phyloP scores from a whole-genome alignment of 192 early-diverging fungal species.

The Linnemannia zychae region DNA sequence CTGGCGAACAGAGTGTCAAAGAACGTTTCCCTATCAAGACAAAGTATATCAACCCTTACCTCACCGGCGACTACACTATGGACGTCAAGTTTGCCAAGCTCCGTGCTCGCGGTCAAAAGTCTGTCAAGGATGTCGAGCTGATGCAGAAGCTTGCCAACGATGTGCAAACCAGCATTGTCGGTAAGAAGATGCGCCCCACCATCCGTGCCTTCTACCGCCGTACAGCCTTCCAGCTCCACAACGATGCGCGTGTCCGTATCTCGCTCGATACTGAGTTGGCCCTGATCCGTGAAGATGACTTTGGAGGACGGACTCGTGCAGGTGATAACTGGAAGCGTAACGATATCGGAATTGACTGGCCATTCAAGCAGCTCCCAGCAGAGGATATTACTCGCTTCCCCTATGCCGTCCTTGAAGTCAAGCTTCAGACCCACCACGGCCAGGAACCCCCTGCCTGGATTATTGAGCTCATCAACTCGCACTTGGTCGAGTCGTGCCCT shows the following conservation, averaged over 20 bases:
- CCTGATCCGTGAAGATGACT: constrained; percentile 95
- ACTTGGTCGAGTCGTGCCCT: constrained; percentile 84
- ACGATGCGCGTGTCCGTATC: constrained; percentile 93
- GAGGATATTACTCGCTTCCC: constrained; percentile 90
- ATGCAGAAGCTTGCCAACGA: constrained; percentile 82
- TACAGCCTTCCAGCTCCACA: constrained; percentile 97
- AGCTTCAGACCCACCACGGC: constrained; percentile 81
- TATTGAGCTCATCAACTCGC: constrained; percentile 76
- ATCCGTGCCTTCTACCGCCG: constrained; percentile 97
- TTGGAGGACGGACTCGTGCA: constrained; percentile 73
- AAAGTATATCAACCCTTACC: constrained; percentile 89
- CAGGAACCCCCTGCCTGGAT: constrained; percentile 85
- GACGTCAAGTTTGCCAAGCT: constrained; percentile 84
- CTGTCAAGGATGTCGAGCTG: constrained; percentile 85
- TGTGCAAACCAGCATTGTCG: constrained; percentile 75
- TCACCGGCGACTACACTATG: constrained; percentile 81
- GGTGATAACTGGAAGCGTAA: constrained; percentile 91
- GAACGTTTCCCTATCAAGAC: constrained; percentile 95
- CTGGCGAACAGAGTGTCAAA: constrained; percentile 88
- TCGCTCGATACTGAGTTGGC: constrained; percentile 96
- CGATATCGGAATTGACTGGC: constrained; percentile 84
- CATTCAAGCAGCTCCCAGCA: constrained; percentile 77
- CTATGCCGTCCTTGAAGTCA: constrained; percentile 94
- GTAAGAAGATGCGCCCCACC: constrained; percentile 74
- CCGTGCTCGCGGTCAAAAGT: constrained; percentile 76